Evolutionary conservation across 164 flowering plant genomes (phyloP).

Genomic region (Nymphaea thermarum): DNA sequence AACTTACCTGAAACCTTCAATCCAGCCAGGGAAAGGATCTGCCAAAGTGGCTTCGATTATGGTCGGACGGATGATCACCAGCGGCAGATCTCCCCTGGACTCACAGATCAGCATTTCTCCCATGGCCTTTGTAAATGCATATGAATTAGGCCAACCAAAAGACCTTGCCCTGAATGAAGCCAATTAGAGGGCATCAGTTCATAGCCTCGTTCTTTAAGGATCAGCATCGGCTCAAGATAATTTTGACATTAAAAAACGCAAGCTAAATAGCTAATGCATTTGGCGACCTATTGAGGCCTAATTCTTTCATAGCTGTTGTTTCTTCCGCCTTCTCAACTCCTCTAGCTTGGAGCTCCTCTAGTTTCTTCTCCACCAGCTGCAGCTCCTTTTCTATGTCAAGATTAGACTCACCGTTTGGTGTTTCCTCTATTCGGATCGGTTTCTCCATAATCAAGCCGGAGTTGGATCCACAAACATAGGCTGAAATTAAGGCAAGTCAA

Average conservation of each 20-base stretch:
- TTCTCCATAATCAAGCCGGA: conserved; percentile 38
- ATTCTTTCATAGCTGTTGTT: conserved; percentile 33
- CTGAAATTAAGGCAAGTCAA: conserved; percentile 12
- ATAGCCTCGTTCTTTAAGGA: no score
- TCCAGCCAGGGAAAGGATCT: conserved; percentile 40
- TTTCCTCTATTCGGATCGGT: conserved; percentile 32
- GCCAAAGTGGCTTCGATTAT: conserved; percentile 24
- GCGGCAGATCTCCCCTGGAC: conserved; percentile 14
- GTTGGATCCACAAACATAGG: conserved; percentile 52
- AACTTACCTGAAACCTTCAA: conserved; percentile 36
- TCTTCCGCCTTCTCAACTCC: conserved; percentile 15
- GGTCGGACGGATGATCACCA: conserved; percentile 23
- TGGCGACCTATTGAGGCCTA: conserved; percentile 48
- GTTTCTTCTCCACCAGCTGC: conserved; percentile 20
- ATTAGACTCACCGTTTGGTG: conserved; percentile 29
- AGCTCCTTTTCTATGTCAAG: conserved; percentile 33
- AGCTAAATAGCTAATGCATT: not conserved
- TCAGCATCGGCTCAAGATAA: no score
- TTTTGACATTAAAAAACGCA: no score
- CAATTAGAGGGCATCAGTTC: no score
- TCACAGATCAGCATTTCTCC: conserved; percentile 31
- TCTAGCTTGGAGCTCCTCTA: conserved; percentile 23
- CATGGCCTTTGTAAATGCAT: conserved; percentile 32
- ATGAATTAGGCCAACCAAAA: conserved; percentile 42
- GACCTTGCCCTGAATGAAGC: conserved; percentile 18